Evolutionary conservation across 2,329 filamentous ascomycete species (phyloP).

Genomic region (Phaeoacremonium minimum): DNA sequence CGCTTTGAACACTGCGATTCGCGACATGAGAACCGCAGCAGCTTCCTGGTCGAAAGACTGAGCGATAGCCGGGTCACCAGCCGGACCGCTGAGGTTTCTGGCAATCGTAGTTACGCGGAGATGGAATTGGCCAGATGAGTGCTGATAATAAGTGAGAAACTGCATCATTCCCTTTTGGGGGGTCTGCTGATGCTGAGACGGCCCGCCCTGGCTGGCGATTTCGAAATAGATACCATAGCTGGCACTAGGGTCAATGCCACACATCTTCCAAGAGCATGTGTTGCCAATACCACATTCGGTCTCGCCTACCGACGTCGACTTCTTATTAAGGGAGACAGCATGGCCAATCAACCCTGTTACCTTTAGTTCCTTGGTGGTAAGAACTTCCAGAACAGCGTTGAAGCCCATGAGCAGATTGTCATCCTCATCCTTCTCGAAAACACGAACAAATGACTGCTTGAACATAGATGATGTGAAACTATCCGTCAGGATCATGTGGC

Average conservation of each 20-base stretch:
- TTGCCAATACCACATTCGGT: slow-evolving; percentile 98
- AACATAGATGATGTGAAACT: slow-evolving; percentile 99
- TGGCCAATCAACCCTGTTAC: slow-evolving; percentile 97
- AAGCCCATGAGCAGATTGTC: slow-evolving; percentile 98
- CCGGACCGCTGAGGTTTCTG: slow-evolving; percentile 84
- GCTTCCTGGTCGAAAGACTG: slow-evolving; percentile 99
- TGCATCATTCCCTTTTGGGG: slow-evolving; percentile 95
- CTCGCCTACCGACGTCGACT: slow-evolving; percentile 93
- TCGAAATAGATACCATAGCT: slow-evolving; percentile 98
- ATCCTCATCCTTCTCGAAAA: slow-evolving; percentile 94
- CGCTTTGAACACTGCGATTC: slow-evolving; percentile 97
- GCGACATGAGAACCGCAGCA: slow-evolving; percentile 95
- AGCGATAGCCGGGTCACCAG: slow-evolving; percentile 89
- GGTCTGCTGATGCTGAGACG: slow-evolving; percentile 77
- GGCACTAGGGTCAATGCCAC: slow-evolving; percentile 87
- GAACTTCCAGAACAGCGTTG: slow-evolving; percentile 90
- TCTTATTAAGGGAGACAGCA: slow-evolving; percentile 95
- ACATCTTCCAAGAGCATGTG: slow-evolving; percentile 99
- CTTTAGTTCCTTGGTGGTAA: slow-evolving; percentile 97
- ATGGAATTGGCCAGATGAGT: slow-evolving; percentile 94
- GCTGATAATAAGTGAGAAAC: slow-evolving; percentile 97
- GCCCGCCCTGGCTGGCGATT: slow-evolving; percentile 88
- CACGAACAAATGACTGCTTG: slow-evolving; percentile 94
- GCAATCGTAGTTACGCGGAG: slow-evolving; percentile 92
- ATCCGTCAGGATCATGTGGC: slow-evolving; percentile 97